Percentiles rank a stretch among this genome's conserved stretches.
Evolutionary conservation across 495 filamentous ascomycete species (phyloP).

Genomic region (Tuber magnatum): DNA sequence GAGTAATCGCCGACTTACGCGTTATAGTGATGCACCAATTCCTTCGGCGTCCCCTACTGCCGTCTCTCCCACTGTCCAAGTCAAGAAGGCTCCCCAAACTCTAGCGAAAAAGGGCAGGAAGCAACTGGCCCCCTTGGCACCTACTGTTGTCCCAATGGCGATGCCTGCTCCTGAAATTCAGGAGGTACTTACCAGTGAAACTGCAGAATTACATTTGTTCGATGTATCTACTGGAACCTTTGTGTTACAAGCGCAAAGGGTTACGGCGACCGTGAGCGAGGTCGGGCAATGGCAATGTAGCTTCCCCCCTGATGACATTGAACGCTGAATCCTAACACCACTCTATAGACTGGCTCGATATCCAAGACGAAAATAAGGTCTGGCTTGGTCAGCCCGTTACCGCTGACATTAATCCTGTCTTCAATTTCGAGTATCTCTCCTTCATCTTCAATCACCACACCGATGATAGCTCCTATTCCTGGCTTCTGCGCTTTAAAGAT

Average conservation of each 20-base stretch:
- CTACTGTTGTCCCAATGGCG: conserved; percentile 54
- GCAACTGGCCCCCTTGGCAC: conserved; percentile 35
- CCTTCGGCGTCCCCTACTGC: conserved; percentile 33
- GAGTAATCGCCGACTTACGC: conserved; percentile 9
- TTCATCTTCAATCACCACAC: conserved; percentile 97
- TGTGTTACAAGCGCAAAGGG: conserved; percentile 64
- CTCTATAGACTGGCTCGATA: conserved; percentile 69
- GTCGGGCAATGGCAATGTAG: conserved; percentile 76
- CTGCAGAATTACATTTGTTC: conserved; percentile 83
- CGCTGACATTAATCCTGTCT: conserved; percentile 92
- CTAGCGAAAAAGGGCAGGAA: conserved; percentile 33
- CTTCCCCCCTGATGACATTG: conserved; percentile 4
- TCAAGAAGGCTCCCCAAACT: conserved; percentile 15
- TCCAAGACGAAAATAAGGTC: conserved; percentile 65
- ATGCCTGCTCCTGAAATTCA: conserved; percentile 58
- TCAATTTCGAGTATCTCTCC: conserved; percentile 95
- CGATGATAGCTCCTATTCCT: conserved; percentile 87
- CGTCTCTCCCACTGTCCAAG: conserved; percentile 19
- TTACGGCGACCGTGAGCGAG: conserved; percentile 75
- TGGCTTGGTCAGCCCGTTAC: conserved; percentile 84
- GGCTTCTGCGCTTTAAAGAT: conserved; percentile 88
- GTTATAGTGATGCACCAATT: conserved; percentile 29
- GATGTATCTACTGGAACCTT: conserved; percentile 81
- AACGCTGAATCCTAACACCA: conserved; percentile 8
- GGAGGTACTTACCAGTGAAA: conserved; percentile 68